Conservation (phyloP, 1,284 basidiomycete genomes). For the Ceratobasidium sp. region DNA sequence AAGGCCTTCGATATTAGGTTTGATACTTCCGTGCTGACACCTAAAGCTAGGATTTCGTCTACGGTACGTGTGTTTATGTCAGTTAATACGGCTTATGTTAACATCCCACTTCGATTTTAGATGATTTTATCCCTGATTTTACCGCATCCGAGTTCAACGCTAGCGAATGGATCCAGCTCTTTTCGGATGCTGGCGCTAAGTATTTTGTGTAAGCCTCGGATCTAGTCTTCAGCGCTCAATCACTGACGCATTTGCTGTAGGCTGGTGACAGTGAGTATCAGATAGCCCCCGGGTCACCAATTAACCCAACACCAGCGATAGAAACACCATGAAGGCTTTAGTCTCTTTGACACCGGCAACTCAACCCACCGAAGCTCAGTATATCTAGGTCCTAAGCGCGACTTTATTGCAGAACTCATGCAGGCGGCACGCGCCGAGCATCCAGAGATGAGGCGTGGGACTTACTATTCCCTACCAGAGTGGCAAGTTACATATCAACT, state of each 20-base stretch:
- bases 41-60: conserved; percentile 60
- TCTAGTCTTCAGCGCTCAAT: neutral
- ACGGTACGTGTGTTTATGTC: conserved; percentile 51
- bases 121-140: conserved; percentile 69
- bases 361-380: conserved; percentile 66
- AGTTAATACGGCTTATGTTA: neutral
- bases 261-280: conserved; percentile 16
- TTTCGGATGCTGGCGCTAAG: conserved; percentile 68
- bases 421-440: conserved; percentile 64
- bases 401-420: conserved; percentile 67
- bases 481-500: conserved; percentile 47
- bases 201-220: conserved; percentile 62
- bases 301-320: neutral
- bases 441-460: conserved; percentile 65
- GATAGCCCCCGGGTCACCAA: neutral
- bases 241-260: neutral
- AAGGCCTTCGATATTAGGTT: neutral
- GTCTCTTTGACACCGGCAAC: conserved; percentile 67
- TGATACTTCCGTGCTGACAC: neutral
- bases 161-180: conserved; percentile 66
- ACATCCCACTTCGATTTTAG: conserved; percentile 49
- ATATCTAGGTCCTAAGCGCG: conserved; percentile 64
- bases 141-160: conserved; percentile 66
- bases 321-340: conserved; percentile 60
- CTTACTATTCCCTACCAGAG: conserved; percentile 63